These are phyloP conservation scores for Trametes polyzona DNA, from an alignment of 1,284 basidiomycete genomes.

Conservation along the genomic window DNA sequence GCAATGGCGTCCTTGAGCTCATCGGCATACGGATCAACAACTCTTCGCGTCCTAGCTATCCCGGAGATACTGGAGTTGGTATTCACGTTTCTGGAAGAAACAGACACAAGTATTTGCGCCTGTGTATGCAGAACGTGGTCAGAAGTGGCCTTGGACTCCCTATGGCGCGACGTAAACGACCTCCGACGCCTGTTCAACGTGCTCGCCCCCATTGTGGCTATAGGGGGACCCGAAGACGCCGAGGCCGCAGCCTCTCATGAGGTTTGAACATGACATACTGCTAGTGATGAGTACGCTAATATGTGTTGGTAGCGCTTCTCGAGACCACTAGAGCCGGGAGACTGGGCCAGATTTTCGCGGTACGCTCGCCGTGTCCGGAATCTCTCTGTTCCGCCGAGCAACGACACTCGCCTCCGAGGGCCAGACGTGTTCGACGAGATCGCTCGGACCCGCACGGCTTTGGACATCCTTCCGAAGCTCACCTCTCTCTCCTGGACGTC, in stretches of 20 bases:
- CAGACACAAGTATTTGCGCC: slow-evolving; percentile 28
- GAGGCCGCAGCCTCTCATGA: neutral
- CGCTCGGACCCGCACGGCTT: slow-evolving; percentile 53
- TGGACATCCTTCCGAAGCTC: slow-evolving; percentile 51
- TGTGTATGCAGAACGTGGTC: slow-evolving; percentile 37
- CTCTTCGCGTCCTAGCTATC: slow-evolving; percentile 34
- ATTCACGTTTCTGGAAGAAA: slow-evolving; percentile 29
- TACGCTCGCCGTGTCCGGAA: slow-evolving; percentile 58
- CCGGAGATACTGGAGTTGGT: slow-evolving; percentile 37
- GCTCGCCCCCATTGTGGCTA: slow-evolving; percentile 51
- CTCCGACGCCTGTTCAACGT: slow-evolving; percentile 49
- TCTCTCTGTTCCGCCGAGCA: slow-evolving; percentile 21
- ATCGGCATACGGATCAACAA: slow-evolving; percentile 22
- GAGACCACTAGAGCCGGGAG: slow-evolving; percentile 47
- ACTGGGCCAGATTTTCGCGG: slow-evolving; percentile 60
- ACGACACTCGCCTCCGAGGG: slow-evolving; percentile 7
- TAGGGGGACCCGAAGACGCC: no score
- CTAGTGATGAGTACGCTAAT: neutral
- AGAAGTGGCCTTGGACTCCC: slow-evolving; percentile 32
- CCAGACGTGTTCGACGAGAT: slow-evolving; percentile 52
- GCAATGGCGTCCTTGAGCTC: neutral
- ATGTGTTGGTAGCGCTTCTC: slow-evolving; percentile 43
- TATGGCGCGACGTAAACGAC: slow-evolving; percentile 37
- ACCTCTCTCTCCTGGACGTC: slow-evolving; percentile 14
- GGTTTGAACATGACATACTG: neutral